Conservation (phyloP, 352 stramenopile genomes). For the Phytophthora ohioensis region DNA sequence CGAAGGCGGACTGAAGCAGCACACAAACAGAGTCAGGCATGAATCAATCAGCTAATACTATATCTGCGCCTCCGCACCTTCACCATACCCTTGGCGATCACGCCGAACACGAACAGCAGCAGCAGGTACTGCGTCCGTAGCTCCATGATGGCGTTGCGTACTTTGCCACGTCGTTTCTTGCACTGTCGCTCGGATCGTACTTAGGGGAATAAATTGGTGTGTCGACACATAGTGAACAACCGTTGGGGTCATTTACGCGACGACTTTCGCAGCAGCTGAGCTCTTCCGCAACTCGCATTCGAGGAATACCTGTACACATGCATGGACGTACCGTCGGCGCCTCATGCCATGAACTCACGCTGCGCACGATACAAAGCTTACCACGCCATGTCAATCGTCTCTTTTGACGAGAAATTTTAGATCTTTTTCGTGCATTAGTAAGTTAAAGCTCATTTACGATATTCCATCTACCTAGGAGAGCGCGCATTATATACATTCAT, state of each 20-base stretch:
- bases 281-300: constrained; percentile 14
- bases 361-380: too few relatives aligned
- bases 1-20: constrained; percentile 56
- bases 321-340: neutral
- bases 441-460: constrained; percentile 36
- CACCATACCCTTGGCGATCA: constrained; percentile 69
- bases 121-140: constrained; percentile 74
- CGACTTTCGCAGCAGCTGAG: neutral
- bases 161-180: constrained; percentile 39
- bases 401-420: neutral
- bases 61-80: constrained; percentile 46
- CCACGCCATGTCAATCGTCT: neutral
- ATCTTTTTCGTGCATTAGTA: constrained; percentile 33
- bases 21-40: constrained; percentile 6
- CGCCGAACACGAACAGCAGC: constrained; percentile 74
- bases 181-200: constrained; percentile 14
- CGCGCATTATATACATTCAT: constrained; percentile 48
- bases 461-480: constrained; percentile 34
- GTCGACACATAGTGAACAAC: neutral
- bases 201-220: constrained; percentile 7
- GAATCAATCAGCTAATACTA: neutral
- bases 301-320: neutral
- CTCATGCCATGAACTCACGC: too few relatives aligned
- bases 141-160: constrained; percentile 16
- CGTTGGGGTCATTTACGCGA: neutral